Evolutionary conservation across 176 grass and related monocot species (phyloP), one percentile per base, ranked within the genome.

Genomic region (Eragrostis nindensis): DNA sequence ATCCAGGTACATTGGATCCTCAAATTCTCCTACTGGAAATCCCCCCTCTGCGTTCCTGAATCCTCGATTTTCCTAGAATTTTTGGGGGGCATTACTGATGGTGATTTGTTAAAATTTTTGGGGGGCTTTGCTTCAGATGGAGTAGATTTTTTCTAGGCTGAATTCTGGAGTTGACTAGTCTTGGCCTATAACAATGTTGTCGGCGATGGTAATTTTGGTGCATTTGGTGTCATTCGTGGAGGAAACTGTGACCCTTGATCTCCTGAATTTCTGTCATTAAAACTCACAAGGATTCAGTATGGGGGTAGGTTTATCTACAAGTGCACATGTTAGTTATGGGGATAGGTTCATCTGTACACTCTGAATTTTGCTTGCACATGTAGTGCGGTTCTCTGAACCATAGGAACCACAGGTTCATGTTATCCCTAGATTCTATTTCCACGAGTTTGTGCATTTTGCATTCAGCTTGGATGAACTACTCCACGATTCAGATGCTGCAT

Each of bases 1-100:
- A 88, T 95, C 62, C 86, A 95, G 92, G 96, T 95, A 21, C 18
- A 38, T 10, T 25, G 36, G 30, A 12, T 32, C 7, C 3, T 13
- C 24, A 24, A n/a, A 3, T n/a, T 88, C n/a, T 41, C 69, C 68
- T 40, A 6, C 6, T 49, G 22, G 11, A 15, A 68, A 26, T 55
- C 25, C 22, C 19, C 29, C 9, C 11, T 24, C 21, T 12, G 13
- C 9, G 17, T 27, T 62, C 24, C 63, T 60, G n/a, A 36, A 36
- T 36, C 32, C 32, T 36, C 32, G 4, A 36, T 2, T 36, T 4
- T 36, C 32, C 32, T 36, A 36, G n/a, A n/a, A n/a, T 82, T 11
- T 8, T 53, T 41, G 9, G 50, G 36, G 10, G 62, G 47, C 32
- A 13, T 74, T 74, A 42, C 4, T 17, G 49, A 14, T 13, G 7